These are phyloP conservation scores for Letharia columbiana DNA, from an alignment of 495 filamentous ascomycete genomes.

Conservation along the genomic window DNA sequence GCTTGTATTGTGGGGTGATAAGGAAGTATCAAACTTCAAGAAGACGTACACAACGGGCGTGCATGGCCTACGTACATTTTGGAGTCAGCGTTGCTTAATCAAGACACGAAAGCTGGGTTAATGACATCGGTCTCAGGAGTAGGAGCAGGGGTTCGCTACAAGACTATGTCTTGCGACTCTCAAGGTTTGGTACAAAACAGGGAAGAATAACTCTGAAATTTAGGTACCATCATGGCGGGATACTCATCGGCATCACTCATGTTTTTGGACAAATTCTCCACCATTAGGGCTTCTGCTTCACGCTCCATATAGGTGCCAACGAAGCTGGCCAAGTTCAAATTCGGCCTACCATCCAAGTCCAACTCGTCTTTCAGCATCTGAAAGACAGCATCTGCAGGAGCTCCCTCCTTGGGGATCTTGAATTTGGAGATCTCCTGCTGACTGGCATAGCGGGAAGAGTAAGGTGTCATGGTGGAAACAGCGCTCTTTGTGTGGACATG, in stretches of 20 bases:
- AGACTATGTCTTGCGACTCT: too few species aligned
- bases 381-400: constrained; percentile 54
- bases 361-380: constrained; percentile 67
- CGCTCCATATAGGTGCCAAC: constrained; percentile 67
- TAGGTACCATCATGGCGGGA: constrained; percentile 52
- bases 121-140: too few species aligned
- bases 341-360: constrained; percentile 64
- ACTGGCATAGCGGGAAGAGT: constrained; percentile 54
- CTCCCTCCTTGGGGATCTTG: constrained; percentile 52
- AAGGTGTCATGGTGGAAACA: constrained; percentile 51
- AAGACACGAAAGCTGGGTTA: too few species aligned
- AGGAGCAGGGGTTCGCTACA: too few species aligned
- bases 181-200: too few species aligned
- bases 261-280: constrained; percentile 63
- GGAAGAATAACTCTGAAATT: too few species aligned
- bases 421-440: constrained; percentile 59
- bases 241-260: constrained; percentile 65
- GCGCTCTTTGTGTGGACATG: constrained; percentile 35
- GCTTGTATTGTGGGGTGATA: too few species aligned
- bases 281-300: constrained; percentile 54
- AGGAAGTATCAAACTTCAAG: neutral
- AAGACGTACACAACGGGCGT: constrained; percentile 47
- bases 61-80: constrained; percentile 37
- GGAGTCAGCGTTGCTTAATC: too few species aligned
- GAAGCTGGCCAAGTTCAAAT: constrained; percentile 63